Conservation (phyloP, 352 stramenopile species). For the Phytophthora quininea region DNA sequence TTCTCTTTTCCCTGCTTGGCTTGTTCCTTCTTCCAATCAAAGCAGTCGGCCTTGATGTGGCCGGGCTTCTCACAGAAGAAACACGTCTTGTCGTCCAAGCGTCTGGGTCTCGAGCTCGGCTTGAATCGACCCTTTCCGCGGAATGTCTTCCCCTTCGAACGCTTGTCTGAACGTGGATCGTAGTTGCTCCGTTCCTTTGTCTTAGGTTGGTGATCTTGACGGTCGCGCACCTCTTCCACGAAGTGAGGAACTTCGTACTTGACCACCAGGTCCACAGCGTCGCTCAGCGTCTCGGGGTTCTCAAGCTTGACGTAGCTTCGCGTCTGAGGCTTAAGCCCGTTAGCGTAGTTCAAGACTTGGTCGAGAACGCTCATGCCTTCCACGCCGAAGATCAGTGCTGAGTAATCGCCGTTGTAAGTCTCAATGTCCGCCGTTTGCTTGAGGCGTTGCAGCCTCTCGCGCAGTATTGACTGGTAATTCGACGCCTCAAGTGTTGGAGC, state of each 20-base stretch:
- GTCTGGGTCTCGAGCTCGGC: background rate
- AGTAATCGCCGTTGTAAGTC: background rate
- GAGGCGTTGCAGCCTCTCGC: background rate
- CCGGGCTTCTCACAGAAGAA: constrained; percentile 21
- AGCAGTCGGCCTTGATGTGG: constrained; percentile 14
- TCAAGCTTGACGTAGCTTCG: constrained; percentile 10
- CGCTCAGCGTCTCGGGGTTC: constrained; percentile 17
- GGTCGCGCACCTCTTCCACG: background rate
- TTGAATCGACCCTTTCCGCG: constrained; percentile 1
- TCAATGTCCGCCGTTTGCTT: background rate
- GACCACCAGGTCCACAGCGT: background rate
- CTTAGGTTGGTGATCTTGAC: background rate
- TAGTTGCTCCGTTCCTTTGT: background rate
- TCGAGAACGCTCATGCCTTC: background rate
- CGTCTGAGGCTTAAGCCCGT: background rate
- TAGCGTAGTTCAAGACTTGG: background rate
- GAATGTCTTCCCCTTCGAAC: background rate
- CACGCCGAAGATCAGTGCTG: background rate
- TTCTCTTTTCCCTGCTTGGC: constrained; percentile 20
- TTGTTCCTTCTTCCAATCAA: constrained; percentile 13
- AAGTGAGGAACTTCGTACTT: constrained; percentile 11
- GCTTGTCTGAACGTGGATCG: background rate
- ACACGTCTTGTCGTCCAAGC: background rate
- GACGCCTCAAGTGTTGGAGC: constrained; percentile 1
- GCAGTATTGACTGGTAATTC: background rate